Evolutionary conservation across 805 yeast genomes (phyloP).

Genomic region (Candida succiphila): DNA sequence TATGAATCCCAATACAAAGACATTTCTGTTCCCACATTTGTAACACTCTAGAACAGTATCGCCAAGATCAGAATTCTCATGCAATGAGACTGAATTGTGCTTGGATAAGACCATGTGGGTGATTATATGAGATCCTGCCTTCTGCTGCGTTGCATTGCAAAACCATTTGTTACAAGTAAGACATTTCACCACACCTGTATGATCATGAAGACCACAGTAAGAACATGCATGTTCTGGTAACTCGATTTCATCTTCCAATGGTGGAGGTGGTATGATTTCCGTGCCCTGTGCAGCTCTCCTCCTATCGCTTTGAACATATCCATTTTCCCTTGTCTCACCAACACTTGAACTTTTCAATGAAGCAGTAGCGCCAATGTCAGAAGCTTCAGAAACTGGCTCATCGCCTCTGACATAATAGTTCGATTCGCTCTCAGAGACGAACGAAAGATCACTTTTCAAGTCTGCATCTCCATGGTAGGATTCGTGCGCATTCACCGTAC

Average conservation of each 20-base stretch:
- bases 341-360: no score
- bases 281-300: no score
- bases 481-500: no score
- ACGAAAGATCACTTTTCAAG: no score
- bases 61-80: constrained; percentile 77
- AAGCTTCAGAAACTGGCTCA: no score
- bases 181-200: constrained; percentile 66
- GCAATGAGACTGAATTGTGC: constrained; percentile 66
- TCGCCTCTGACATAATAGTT: no score
- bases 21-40: constrained; percentile 76
- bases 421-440: no score
- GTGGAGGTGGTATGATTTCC: no score
- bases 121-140: constrained; percentile 63
- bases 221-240: constrained; percentile 30
- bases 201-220: constrained; percentile 67
- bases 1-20: constrained; percentile 76
- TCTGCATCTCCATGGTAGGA: no score
- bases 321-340: neutral
- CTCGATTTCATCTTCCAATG: neutral
- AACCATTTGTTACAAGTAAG: constrained; percentile 78
- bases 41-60: constrained; percentile 83
- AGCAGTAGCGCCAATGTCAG: neutral
- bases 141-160: constrained; percentile 55
- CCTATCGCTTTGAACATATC: neutral
- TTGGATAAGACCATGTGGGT: constrained; percentile 76